These are phyloP conservation scores for Arbutus unedo DNA, from an alignment of 148 eudicot genomes.

Conservation along the genomic window DNA sequence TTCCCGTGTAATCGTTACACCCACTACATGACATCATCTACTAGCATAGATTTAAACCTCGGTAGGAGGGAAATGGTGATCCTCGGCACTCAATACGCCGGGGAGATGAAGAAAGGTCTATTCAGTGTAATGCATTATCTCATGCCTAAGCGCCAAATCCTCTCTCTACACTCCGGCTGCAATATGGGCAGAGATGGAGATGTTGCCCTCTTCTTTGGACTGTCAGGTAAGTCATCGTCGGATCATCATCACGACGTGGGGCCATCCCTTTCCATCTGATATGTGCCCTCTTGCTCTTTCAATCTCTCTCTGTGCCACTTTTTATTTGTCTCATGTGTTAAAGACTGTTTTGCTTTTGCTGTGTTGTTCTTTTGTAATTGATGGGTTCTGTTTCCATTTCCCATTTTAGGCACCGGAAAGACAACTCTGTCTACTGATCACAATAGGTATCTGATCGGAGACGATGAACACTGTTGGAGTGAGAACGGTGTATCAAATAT, in stretches of 20 bases:
- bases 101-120: slow-evolving; percentile 90
- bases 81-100: slow-evolving; percentile 84
- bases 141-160: slow-evolving; percentile 76
- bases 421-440: slow-evolving; percentile 80
- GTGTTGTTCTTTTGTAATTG: background rate
- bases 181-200: slow-evolving; percentile 83
- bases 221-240: slow-evolving; percentile 51
- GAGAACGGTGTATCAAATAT: slow-evolving; percentile 72
- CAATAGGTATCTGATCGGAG: slow-evolving; percentile 67
- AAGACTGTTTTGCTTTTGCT: background rate
- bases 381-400: slow-evolving; percentile 3
- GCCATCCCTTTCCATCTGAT: slow-evolving; percentile 22
- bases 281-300: slow-evolving; percentile 20
- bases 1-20: slow-evolving; percentile 86
- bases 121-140: slow-evolving; percentile 87
- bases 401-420: slow-evolving; percentile 64
- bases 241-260: slow-evolving; percentile 16
- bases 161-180: slow-evolving; percentile 81
- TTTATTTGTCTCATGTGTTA: background rate
- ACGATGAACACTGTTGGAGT: slow-evolving; percentile 82
- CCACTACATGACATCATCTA: slow-evolving; percentile 84
- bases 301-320: background rate
- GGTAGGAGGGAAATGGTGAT: slow-evolving; percentile 83
- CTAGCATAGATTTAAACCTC: slow-evolving; percentile 75
- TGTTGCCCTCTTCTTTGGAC: slow-evolving; percentile 86